Evolutionary conservation across 768 basidiomycete genomes (phyloP), one percentile per base, ranked within the genome.

Genomic region (Suillus brevipes): DNA sequence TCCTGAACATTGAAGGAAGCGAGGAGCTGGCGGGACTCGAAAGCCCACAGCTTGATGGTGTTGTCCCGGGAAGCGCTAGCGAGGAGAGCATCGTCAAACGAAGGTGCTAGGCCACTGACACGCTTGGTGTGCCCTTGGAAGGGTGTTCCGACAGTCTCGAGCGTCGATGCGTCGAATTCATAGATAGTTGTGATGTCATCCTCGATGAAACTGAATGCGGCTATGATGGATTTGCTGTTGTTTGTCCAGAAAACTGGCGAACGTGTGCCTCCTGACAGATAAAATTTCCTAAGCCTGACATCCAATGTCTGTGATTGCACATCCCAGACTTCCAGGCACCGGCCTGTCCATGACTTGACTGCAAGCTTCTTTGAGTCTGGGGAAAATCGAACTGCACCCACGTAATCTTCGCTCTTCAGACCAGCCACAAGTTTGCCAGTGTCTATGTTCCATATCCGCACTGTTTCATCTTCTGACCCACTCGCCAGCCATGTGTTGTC

Each of bases 401-500:
- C 7, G 2, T 0, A 1, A 8, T 14, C 6, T 3, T 1, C 1
- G 7, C 25, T 8, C 14, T 8, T 2, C 16, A 25, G 49, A 50
- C 25, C 25, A 16, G 25, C 49, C 14, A 25, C 49, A 6, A 25
- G 14, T 50, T 25, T 25, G 0, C 23, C 49, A 4, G 49, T 16
- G 0, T 28, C 49, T 3, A 50, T 4, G 7, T 28, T 16, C 49
- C 49, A 50, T 28, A 49, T 25, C 13, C 23, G 47, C 47, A 13
- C 2, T 7, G 23, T 49, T 0, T 0, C 0, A 49, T 25, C 47
- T 0, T 3, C 0, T 7, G 47, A 25, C n/a, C 13, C 47, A 6
- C 47, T 25, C 6, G 23, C 45, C 4, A 49, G 13, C 13, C 23
- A 1, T 13, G 2, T 25, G 23, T 2, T 49, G 23, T 25, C 47